Conservation (phyloP, 805 yeast genomes). For the Candida tallmaniae region DNA sequence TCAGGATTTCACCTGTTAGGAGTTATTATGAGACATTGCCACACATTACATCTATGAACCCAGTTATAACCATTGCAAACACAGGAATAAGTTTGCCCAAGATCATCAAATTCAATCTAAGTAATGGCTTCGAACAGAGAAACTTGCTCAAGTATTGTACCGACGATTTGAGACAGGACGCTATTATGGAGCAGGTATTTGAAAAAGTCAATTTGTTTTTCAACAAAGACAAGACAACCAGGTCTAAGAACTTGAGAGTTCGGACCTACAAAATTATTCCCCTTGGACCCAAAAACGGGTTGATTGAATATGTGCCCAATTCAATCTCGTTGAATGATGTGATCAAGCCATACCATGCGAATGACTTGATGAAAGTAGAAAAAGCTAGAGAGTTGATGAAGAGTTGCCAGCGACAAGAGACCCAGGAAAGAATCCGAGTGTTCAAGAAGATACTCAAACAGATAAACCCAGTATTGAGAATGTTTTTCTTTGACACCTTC, state of each 20-base stretch:
- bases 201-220: constrained; percentile 74
- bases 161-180: constrained; percentile 93
- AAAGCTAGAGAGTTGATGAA: constrained; percentile 70
- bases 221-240: constrained; percentile 48
- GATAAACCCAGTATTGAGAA: constrained; percentile 63
- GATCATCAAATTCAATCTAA: constrained; percentile 50
- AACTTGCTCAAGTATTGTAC: constrained; percentile 78
- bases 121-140: constrained; percentile 55
- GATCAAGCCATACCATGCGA: constrained; percentile 57
- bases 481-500: constrained; percentile 67
- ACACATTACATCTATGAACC: constrained; percentile 41
- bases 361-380: constrained; percentile 41
- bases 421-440: constrained; percentile 37
- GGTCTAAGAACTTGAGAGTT: constrained; percentile 54
- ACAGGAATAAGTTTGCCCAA: constrained; percentile 90
- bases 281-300: constrained; percentile 80
- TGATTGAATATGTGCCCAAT: constrained; percentile 82
- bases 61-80: constrained; percentile 54
- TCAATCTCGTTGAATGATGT: constrained; percentile 70
- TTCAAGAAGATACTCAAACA: constrained; percentile 45
- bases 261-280: constrained; percentile 90
- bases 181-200: constrained; percentile 97
- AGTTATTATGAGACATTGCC: constrained; percentile 45
- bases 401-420: constrained; percentile 44
- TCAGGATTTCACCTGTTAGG: constrained; percentile 23